Base-by-base conservation (phyloP, 331 rosid species). In the Quercus tomentella region DNA sequence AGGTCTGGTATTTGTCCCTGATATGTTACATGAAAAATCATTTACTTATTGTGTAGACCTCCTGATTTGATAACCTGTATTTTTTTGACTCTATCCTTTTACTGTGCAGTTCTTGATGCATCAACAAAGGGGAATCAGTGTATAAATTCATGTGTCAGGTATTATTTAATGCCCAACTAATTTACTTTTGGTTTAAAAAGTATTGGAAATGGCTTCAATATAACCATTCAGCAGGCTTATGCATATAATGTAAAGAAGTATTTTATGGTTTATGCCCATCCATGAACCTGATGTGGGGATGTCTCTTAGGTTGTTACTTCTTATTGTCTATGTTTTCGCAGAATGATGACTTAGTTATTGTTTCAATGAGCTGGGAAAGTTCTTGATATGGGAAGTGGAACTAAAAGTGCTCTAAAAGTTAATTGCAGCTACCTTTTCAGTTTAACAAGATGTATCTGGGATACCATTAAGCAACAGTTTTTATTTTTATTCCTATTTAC, bases 91-190 rank as follows among this genome's bases (percentile, higher is more conserved):
- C 17, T 58, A 4, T 15, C 18, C 51, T 61, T 63, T 75, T 41
- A 45, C 43, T n/a, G 30, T 82, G 72, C 80, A 83, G 87, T 95
- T 79, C 97, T 95, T 81, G 98, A 95, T 84, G 91, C 93, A 26
- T 92, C 97, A 67, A 87, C 93, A 4, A 93, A 90, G 86, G 98
- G 99, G 35, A 93, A 90, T 67, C 90, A 93, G 1, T 91, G 90
- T 84, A 90, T 93, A 26, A 93, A 95, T 83, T 93, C 99, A 22
- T 86, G 96, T 81, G 91, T 91, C 82, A 93, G 97, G 99, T 95
- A 88, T 16, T 43, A 1, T 76, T 72, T n/a, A 21, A 74, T 31
- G 45, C 43, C 51, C 43, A 43, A 25, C 17, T 76, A 66, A 3
- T 76, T 45, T 45, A 11, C 52, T 2, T 6, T 26, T 41, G 49